Evolutionary conservation across 1,284 basidiomycete species (phyloP).

Genomic region (Xanthoconium separans): DNA sequence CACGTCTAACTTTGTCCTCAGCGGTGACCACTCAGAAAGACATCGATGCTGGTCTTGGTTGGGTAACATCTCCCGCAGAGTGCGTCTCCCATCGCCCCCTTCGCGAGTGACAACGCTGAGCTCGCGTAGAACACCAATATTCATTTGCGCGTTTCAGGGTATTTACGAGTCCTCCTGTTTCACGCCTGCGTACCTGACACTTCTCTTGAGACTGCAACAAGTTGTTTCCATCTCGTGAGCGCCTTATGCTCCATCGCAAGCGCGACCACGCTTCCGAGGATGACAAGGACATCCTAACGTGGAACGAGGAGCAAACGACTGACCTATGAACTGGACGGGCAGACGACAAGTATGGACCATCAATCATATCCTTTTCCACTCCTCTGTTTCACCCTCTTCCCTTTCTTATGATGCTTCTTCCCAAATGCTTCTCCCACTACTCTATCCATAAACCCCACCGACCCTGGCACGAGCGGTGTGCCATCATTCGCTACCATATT

Average conservation of each 20-base stretch:
- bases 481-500: constrained; percentile 78
- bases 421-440: constrained; percentile 39
- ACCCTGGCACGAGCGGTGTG: constrained; percentile 48
- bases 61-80: constrained; percentile 32
- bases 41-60: constrained; percentile 25
- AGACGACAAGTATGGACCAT: constrained; percentile 1
- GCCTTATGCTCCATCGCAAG: constrained; percentile 68
- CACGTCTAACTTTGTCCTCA: background rate
- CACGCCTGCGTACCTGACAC: constrained; percentile 4
- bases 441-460: constrained; percentile 45
- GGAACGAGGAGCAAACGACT: constrained; percentile 51
- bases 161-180: background rate
- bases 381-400: constrained; percentile 81
- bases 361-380: constrained; percentile 90
- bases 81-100: constrained; percentile 9
- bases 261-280: constrained; percentile 68
- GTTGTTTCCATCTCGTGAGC: constrained; percentile 68
- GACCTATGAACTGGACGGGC: background rate
- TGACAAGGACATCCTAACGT: constrained; percentile 63
- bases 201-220: constrained; percentile 59
- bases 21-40: constrained; percentile 26
- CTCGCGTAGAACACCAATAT: constrained; percentile 26
- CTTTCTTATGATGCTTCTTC: constrained; percentile 91
- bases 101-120: constrained; percentile 4
- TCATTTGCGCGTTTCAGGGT: constrained; percentile 33